These are phyloP conservation scores for Plectosphaerella plurivora DNA, from an alignment of 2,329 filamentous ascomycete genomes.

Conservation along the genomic window DNA sequence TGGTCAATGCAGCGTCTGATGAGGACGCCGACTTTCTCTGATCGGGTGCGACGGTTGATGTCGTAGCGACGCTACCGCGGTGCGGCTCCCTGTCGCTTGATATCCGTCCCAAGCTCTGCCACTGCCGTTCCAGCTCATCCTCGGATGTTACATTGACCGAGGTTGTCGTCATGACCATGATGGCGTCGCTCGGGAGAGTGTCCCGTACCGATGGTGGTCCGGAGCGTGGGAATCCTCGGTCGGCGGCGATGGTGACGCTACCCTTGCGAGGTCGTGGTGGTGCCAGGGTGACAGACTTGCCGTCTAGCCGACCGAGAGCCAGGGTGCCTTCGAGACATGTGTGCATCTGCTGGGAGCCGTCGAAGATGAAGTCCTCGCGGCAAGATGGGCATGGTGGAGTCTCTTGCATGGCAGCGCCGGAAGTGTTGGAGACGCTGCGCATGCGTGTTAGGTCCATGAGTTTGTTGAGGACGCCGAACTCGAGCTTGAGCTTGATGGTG, in stretches of 20 bases:
- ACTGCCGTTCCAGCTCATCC: constrained; percentile 1
- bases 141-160: neutral
- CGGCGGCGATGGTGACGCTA: neutral
- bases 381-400: neutral
- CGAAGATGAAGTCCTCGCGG: constrained; percentile 1
- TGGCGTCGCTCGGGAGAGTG: neutral
- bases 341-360: constrained; percentile 1
- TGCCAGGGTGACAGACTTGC: neutral
- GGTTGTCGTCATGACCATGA: constrained; percentile 2
- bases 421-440: neutral
- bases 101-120: neutral
- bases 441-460: constrained; percentile 23
- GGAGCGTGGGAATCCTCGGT: neutral
- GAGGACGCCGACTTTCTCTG: neutral
- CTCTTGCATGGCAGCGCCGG: neutral
- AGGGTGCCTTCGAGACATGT: neutral
- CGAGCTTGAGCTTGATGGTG: constrained; percentile 30
- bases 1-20: neutral
- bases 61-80: neutral
- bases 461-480: constrained; percentile 27
- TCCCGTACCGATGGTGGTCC: no score
- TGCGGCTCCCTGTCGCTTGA: neutral
- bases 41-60: neutral
- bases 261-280: neutral
- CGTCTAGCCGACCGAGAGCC: neutral